Conservation (phyloP, 192 early-diverging fungal species). For the Diversispora epigaea region DNA sequence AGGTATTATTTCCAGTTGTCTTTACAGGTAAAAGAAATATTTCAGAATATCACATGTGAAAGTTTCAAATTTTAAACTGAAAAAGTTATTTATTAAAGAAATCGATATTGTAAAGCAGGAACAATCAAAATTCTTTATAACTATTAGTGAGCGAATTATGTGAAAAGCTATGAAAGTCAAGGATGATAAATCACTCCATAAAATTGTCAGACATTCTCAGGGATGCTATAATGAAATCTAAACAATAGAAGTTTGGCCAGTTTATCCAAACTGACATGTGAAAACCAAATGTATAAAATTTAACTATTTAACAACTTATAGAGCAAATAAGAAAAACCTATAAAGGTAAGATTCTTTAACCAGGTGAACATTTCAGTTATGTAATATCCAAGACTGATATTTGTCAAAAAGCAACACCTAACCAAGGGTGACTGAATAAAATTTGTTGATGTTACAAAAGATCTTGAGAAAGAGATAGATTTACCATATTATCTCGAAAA, state of each 20-base stretch:
- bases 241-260: neutral
- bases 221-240: no score
- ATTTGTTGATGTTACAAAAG: constrained; percentile 5
- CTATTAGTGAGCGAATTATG: neutral
- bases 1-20: constrained; percentile 1
- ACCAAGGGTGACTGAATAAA: neutral
- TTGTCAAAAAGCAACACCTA: neutral
- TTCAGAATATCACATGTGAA: neutral
- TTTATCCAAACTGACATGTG: neutral
- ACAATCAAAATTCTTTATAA: neutral
- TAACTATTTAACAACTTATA: neutral
- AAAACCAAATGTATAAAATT: neutral
- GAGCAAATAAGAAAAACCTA: neutral
- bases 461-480: neutral
- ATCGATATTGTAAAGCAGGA: neutral
- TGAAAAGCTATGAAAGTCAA: neutral
- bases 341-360: constrained; percentile 3
- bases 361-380: constrained; percentile 1
- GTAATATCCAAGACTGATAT: neutral
- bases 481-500: neutral
- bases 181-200: neutral
- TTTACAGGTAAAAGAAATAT: constrained; percentile 24
- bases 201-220: constrained; percentile 10
- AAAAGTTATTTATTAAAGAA: neutral
- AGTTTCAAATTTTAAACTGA: neutral